Evolutionary conservation across 2,329 filamentous ascomycete genomes (phyloP).

Genomic region (Coleophoma eucalyptorum): DNA sequence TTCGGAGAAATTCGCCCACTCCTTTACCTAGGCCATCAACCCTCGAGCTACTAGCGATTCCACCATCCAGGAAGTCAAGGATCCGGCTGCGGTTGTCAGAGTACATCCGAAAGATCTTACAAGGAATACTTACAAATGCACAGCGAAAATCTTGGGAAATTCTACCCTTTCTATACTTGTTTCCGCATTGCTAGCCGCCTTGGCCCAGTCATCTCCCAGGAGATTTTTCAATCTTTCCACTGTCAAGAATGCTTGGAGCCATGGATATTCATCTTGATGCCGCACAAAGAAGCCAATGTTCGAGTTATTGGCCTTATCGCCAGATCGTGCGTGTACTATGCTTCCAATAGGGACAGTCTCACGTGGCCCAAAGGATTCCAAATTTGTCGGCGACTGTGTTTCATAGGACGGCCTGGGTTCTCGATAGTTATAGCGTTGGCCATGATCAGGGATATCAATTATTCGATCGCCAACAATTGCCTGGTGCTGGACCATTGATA

Average conservation of each 20-base stretch:
- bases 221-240: slow-evolving; percentile 6
- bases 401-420: slow-evolving; percentile 10
- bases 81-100: slow-evolving; percentile 3
- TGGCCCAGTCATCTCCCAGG: slow-evolving; percentile 10
- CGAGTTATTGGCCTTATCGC: slow-evolving; percentile 30
- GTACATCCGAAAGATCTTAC: background rate
- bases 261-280: slow-evolving; percentile 10
- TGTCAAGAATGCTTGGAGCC: slow-evolving; percentile 11
- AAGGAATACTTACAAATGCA: slow-evolving; percentile 5
- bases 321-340: slow-evolving; percentile 29
- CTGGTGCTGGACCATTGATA: slow-evolving; percentile 11
- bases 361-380: slow-evolving; percentile 23
- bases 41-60: background rate
- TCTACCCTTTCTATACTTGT: slow-evolving; percentile 32
- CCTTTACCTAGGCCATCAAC: slow-evolving; percentile 15
- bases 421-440: slow-evolving; percentile 8
- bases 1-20: slow-evolving; percentile 13
- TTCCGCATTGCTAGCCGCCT: background rate
- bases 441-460: slow-evolving; percentile 4
- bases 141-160: slow-evolving; percentile 30
- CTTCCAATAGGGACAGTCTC: slow-evolving; percentile 25
- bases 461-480: slow-evolving; percentile 1
- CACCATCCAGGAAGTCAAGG: background rate
- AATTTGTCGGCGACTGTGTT: background rate
- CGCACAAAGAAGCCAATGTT: slow-evolving; percentile 31